Base-by-base conservation (phyloP, 2,329 filamentous ascomycete species). In the Fusarium illudens region DNA sequence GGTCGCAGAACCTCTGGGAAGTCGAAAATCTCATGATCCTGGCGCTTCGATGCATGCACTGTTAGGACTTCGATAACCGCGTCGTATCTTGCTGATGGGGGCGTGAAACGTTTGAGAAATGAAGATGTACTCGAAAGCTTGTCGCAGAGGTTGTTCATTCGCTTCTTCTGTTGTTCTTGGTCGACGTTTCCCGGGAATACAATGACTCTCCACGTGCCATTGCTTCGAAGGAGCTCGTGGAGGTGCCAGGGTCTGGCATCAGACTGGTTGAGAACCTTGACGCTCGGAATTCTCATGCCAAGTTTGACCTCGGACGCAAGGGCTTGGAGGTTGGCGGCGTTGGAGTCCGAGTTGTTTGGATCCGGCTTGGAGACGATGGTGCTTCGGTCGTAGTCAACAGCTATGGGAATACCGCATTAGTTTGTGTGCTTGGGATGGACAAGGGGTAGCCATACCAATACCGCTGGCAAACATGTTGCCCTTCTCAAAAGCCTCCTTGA, bases 171-270 rank as follows among this genome's bases (percentile, higher is more conserved):
- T 1, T 56, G 56, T 0, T 77, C 19, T 0, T 79, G 65, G 2
- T 79, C 77, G 3, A 92, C 77, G 65, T 90, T 80, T 1, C 90
- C 90, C 0, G 87, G 83, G 67, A 92, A 91, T 2, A 92, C 77
- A 2, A 90, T 76, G 29, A 90, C 74, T 19, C 87, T 79, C 78
- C 87, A 90, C 0, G 84, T 80, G 3, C 88, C 88, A 66, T 89
- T 84, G 30, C 82, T 83, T 33, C 80, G 82, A 15, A 91, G 79
- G 9, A 79, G 78, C 60, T 86, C 80, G 51, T 89, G 87, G 42
- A 90, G 81, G 34, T 89, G 84, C 84, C 84, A 89, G 0, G 87
- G 85, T 9, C 85, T 80, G 0, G 81, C 83, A 61, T 85, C 82
- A 4, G 83, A 76, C 70, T 91, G 88, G 62, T 86, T 87, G 8